Evolutionary conservation across 2,329 filamentous ascomycete species (phyloP).

Genomic region (Thielaviopsis musarum): DNA sequence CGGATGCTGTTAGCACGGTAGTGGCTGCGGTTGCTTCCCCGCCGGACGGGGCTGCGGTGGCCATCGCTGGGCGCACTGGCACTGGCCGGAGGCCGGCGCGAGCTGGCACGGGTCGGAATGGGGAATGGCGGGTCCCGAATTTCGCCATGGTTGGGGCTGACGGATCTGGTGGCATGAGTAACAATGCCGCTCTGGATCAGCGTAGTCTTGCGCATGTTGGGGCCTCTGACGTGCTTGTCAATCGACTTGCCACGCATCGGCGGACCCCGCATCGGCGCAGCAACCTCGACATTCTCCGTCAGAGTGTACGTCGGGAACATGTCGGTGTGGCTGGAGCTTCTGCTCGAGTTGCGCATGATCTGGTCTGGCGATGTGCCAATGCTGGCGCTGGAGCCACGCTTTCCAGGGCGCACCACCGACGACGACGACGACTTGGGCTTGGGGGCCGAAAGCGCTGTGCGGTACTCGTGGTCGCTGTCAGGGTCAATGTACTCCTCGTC

Average conservation of each 20-base stretch:
- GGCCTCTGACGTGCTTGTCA: constrained; percentile 25
- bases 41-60: constrained; percentile 57
- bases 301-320: constrained; percentile 29
- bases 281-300: constrained; percentile 14
- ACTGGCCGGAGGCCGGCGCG: constrained; percentile 51
- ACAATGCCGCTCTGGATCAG: constrained; percentile 66
- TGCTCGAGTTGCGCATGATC: constrained; percentile 17
- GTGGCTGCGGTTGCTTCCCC: constrained; percentile 29
- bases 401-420: constrained; percentile 21
- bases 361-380: constrained; percentile 26
- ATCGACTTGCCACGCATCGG: constrained; percentile 14
- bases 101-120: constrained; percentile 79
- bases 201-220: constrained; percentile 58
- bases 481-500: constrained; percentile 47
- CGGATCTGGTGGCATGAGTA: constrained; percentile 40
- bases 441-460: constrained; percentile 47
- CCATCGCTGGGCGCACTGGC: constrained; percentile 54
- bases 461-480: constrained; percentile 52
- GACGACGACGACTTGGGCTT: constrained; percentile 17
- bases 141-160: constrained; percentile 49
- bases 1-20: constrained; percentile 49
- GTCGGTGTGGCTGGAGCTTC: constrained; percentile 24
- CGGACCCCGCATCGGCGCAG: constrained; percentile 17
- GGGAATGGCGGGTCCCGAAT: constrained; percentile 64
- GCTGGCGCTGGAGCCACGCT: constrained; percentile 25